Conservation (phyloP, 306 rosid species). For the Lotus japonicus region DNA sequence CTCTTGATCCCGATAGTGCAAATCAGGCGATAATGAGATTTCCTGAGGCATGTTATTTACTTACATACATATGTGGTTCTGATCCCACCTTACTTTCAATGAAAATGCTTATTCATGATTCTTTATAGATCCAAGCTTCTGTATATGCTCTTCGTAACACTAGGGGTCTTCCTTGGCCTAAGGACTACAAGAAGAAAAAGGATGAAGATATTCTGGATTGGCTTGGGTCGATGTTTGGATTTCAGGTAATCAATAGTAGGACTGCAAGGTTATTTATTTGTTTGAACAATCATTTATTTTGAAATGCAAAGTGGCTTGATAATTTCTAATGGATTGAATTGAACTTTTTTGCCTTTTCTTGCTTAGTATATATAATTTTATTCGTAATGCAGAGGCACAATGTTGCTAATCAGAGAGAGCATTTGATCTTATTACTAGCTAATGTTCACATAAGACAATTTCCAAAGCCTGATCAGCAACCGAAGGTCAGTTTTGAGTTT, state of each 20-base stretch:
- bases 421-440: conserved; percentile 85
- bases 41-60: conserved; percentile 63
- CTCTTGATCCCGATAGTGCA: conserved; percentile 97
- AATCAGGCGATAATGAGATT: conserved; percentile 90
- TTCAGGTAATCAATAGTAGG: conserved; percentile 54
- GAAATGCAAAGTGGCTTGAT: not conserved
- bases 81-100: not conserved
- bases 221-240: conserved; percentile 94
- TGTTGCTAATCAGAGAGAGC: conserved; percentile 98
- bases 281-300: not conserved
- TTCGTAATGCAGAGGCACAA: conserved; percentile 66
- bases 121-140: conserved; percentile 80
- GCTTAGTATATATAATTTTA: conserved; percentile 1
- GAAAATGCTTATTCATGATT: conserved; percentile 1
- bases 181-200: conserved; percentile 75
- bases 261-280: not conserved
- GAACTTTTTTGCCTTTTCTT: not conserved
- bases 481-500: conserved; percentile 57
- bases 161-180: conserved; percentile 95
- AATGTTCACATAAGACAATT: conserved; percentile 94
- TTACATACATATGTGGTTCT: not conserved
- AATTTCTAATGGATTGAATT: not conserved
- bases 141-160: conserved; percentile 84
- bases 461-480: conserved; percentile 98
- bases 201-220: conserved; percentile 96